Evolutionary conservation across 805 yeast species (phyloP).

Genomic region (Saturnispora sekii): DNA sequence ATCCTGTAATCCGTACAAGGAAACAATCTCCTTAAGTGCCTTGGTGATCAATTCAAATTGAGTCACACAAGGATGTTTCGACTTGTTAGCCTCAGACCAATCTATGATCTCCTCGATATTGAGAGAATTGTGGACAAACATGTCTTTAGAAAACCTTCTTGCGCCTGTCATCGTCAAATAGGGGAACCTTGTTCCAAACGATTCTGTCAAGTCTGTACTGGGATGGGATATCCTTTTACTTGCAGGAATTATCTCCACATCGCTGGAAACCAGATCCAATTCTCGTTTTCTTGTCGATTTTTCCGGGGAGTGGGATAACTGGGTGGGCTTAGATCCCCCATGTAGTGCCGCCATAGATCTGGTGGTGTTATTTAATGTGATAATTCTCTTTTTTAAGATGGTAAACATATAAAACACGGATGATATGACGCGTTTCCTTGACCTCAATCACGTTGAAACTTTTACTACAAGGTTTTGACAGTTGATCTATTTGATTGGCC

Average conservation of each 20-base stretch:
- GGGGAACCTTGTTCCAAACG: conserved; percentile 5
- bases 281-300: not conserved
- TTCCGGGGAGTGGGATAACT: not conserved
- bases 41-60: conserved; percentile 13
- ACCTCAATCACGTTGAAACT: too few species aligned
- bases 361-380: too few species aligned
- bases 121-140: conserved; percentile 2
- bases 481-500: too few species aligned
- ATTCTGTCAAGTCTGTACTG: not conserved
- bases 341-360: too few species aligned
- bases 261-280: not conserved
- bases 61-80: conserved; percentile 13
- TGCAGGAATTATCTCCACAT: not conserved
- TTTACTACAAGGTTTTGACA: too few species aligned
- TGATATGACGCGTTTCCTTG: too few species aligned
- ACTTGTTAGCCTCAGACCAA: conserved; percentile 1
- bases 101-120: conserved; percentile 4
- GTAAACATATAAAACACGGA: too few species aligned
- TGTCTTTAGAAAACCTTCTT: conserved; percentile 4
- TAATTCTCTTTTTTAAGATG: too few species aligned
- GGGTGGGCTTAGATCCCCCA: too few species aligned
- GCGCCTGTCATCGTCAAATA: conserved; percentile 1
- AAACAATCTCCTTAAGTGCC: conserved; percentile 12
- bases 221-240: not conserved
- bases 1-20: not conserved